Conservation (phyloP, 352 stramenopile genomes). For the Paralagenidium karlingii region DNA sequence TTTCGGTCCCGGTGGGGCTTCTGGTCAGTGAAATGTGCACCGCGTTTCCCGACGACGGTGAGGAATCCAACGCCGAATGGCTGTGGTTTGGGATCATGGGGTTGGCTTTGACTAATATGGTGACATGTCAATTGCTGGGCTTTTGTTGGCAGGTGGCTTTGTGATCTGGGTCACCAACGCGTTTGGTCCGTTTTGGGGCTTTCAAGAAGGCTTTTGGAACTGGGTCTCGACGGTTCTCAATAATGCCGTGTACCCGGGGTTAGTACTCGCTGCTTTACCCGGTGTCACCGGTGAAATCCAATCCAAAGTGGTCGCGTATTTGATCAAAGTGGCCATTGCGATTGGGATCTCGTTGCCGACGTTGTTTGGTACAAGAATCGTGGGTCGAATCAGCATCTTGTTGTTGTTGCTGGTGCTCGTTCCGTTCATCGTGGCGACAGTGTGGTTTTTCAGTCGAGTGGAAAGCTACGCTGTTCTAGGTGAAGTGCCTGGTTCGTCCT, state of each 20-base stretch:
- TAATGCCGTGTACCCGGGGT: constrained; percentile 76
- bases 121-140: neutral
- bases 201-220: constrained; percentile 30
- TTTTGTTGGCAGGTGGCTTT: constrained; percentile 37
- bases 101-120: no score
- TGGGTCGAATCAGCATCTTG: constrained; percentile 35
- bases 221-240: constrained; percentile 75
- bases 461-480: constrained; percentile 3
- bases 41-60: constrained; percentile 56
- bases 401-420: constrained; percentile 58
- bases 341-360: constrained; percentile 6
- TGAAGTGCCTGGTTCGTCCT: no score
- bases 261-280: constrained; percentile 9
- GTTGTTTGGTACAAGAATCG: constrained; percentile 30
- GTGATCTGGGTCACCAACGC: constrained; percentile 73
- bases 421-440: constrained; percentile 49
- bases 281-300: neutral
- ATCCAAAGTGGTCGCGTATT: neutral
- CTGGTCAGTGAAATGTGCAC: constrained; percentile 79
- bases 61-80: no score
- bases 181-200: constrained; percentile 61
- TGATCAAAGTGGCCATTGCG: constrained; percentile 9
- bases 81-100: no score
- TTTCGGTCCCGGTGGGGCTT: constrained; percentile 71
- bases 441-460: constrained; percentile 3